Conservation (phyloP, 2,329 filamentous ascomycete genomes). For the Ophiocordyceps sinensis region DNA sequence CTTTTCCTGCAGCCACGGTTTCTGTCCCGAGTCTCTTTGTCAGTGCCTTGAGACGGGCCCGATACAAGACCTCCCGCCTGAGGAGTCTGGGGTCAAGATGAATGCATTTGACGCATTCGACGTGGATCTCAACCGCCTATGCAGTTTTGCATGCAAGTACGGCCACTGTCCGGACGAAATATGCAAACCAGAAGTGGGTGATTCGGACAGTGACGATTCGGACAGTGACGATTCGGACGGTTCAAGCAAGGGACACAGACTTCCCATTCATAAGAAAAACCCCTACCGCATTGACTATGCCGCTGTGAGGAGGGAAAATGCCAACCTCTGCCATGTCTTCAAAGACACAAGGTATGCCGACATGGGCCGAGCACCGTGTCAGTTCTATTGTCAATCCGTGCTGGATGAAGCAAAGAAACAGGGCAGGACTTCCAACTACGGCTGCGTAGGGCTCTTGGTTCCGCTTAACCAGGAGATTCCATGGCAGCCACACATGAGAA, state of each 20-base stretch:
- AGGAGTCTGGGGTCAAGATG: not conserved
- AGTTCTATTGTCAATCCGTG: too few relatives aligned
- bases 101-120: not conserved
- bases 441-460: not conserved
- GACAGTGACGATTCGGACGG: not conserved
- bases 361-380: too few relatives aligned
- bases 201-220: too few relatives aligned
- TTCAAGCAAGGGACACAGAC: not conserved
- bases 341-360: too few relatives aligned
- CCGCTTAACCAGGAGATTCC: too few relatives aligned
- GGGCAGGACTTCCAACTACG: not conserved
- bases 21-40: not conserved
- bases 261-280: not conserved
- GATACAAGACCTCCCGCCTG: not conserved
- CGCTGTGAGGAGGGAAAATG: not conserved
- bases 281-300: not conserved
- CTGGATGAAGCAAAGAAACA: not conserved
- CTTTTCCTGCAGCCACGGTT: not conserved
- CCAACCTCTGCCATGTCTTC: too few relatives aligned
- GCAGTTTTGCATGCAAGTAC: conserved; percentile 1
- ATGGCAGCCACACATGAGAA: too few relatives aligned
- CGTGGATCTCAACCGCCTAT: conserved; percentile 1
- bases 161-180: not conserved
- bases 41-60: not conserved
- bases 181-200: too few relatives aligned